A percentile compares a stretch with the other conserved stretches of the same genome.
phyloP scores from a whole-genome alignment of 2,329 filamentous ascomycete species.

The Colletotrichum camelliae region DNA sequence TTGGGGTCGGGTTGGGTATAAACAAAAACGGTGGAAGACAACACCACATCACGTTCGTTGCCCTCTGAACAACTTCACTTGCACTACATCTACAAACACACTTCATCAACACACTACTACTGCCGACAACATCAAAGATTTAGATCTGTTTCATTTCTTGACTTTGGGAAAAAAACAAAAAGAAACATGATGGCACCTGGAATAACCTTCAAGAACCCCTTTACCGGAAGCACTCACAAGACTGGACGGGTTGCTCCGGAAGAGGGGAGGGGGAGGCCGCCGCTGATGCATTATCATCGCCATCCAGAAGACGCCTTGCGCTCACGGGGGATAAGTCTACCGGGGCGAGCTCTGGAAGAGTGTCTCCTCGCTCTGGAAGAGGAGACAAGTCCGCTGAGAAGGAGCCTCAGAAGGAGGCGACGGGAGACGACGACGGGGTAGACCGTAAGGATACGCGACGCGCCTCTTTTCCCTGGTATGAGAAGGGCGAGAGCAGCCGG shows the following conservation, averaged over 20 bases:
- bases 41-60: not conserved
- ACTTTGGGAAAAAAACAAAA: not conserved
- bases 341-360: not conserved
- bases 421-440: not conserved
- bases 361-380: not conserved
- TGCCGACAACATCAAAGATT: not conserved
- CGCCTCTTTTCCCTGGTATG: not conserved
- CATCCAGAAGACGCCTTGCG: not conserved
- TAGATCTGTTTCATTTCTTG: not conserved
- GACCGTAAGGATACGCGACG: not conserved
- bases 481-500: not conserved
- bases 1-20: not conserved
- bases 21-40: not conserved
- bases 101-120: not conserved
- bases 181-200: not conserved
- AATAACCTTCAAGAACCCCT: not conserved
- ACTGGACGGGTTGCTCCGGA: not conserved
- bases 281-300: accelerated
- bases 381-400: not conserved
- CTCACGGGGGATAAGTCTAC: not conserved
- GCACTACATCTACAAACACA: not conserved
- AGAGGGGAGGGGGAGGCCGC: not conserved
- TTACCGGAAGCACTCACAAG: not conserved
- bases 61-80: not conserved
- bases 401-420: not conserved